A percentile compares a stretch with the other conserved stretches of the same genome.
phyloP scores from a whole-genome alignment of 2,329 filamentous ascomycete genomes.

The Pseudopithomyces maydicus region DNA sequence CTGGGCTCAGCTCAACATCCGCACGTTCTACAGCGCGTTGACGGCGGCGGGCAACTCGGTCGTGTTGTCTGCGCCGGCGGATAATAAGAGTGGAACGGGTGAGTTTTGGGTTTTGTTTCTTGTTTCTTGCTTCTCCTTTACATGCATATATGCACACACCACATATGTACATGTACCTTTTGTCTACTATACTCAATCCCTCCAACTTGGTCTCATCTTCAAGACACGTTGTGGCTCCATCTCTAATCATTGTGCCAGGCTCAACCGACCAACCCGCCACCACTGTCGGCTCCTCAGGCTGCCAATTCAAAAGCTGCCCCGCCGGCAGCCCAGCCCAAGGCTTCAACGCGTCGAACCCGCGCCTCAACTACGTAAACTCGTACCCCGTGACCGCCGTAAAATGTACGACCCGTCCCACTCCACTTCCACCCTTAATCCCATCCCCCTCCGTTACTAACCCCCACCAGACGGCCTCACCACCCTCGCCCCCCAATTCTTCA shows the following conservation, averaged over 20 bases:
- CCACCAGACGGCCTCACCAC: background rate
- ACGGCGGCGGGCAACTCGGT: background rate
- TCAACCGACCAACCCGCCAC: background rate
- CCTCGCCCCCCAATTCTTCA: background rate
- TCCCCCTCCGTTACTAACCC: no score
- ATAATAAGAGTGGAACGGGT: background rate
- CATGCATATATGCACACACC: no score
- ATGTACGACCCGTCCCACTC: no score
- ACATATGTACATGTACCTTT: no score
- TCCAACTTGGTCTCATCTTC: no score
- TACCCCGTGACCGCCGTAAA: background rate
- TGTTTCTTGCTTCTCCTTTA: no score
- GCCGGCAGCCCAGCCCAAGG: background rate
- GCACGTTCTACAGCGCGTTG: background rate
- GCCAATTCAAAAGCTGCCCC: background rate
- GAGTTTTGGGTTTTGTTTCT: no score
- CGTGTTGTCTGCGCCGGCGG: background rate
- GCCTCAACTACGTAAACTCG: background rate
- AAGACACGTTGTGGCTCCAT: no score
- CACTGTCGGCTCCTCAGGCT: background rate
- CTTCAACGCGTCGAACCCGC: background rate
- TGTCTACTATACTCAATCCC: no score
- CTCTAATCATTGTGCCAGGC: background rate
- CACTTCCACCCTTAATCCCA: no score
- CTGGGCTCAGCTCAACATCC: background rate